These are phyloP conservation scores for Nissolia schottii DNA, from an alignment of 306 rosid species.

Conservation along the genomic window DNA sequence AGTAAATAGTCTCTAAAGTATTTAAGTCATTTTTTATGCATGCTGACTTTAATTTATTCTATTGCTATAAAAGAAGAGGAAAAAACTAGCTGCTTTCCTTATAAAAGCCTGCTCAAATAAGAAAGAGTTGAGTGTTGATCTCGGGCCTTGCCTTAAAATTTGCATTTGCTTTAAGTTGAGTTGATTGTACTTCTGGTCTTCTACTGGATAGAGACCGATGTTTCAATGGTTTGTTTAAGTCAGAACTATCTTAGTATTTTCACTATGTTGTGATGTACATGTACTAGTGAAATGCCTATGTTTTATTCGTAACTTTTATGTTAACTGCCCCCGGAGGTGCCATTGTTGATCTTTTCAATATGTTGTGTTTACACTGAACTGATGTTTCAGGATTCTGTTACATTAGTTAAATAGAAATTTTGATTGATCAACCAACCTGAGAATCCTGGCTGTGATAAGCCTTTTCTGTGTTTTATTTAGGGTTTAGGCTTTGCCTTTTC, in stretches of 20 bases:
- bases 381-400: too few relatives aligned
- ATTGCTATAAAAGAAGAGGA: background rate
- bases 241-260: too few relatives aligned
- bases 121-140: background rate
- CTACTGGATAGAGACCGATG: background rate
- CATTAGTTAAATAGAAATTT: background rate
- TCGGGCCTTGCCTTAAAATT: background rate
- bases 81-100: background rate
- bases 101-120: background rate
- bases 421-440: background rate
- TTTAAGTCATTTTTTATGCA: background rate
- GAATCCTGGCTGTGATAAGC: background rate
- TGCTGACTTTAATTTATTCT: background rate
- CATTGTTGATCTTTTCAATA: too few relatives aligned
- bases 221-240: too few relatives aligned
- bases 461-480: background rate
- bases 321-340: too few relatives aligned
- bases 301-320: too few relatives aligned
- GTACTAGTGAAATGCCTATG: too few relatives aligned
- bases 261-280: too few relatives aligned
- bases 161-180: background rate
- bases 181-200: background rate
- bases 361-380: too few relatives aligned
- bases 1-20: background rate
- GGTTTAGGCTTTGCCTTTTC: background rate